These are phyloP conservation scores for Isabelozyma heimii DNA, from an alignment of 805 yeast genomes.

Conservation along the genomic window DNA sequence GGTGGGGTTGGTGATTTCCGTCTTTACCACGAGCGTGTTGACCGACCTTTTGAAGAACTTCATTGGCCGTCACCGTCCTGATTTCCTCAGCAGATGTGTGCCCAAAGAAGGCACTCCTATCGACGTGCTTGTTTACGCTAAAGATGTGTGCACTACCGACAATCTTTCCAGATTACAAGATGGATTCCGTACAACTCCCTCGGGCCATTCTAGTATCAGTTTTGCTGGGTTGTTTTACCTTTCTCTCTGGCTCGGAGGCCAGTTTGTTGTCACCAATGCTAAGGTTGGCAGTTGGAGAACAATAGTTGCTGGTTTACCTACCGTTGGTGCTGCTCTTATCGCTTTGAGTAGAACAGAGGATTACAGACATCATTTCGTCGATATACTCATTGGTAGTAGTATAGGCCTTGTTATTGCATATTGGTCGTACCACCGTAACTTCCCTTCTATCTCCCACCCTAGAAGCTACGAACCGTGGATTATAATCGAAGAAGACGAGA, in stretches of 20 bases:
- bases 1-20: slow-evolving; percentile 62
- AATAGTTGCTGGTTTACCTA: slow-evolving; percentile 51
- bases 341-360: slow-evolving; percentile 89
- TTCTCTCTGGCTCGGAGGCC: slow-evolving; percentile 68
- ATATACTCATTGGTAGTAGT: slow-evolving; percentile 68
- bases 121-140: slow-evolving; percentile 54
- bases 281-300: slow-evolving; percentile 64
- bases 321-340: slow-evolving; percentile 66
- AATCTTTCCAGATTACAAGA: slow-evolving; percentile 48
- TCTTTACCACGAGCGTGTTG: slow-evolving; percentile 56
- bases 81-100: slow-evolving; percentile 79
- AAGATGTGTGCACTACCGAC: slow-evolving; percentile 62
- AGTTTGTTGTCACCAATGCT: slow-evolving; percentile 45
- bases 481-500: slow-evolving; percentile 11
- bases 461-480: slow-evolving; percentile 41
- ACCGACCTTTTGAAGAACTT: slow-evolving; percentile 78
- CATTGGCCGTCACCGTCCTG: slow-evolving; percentile 92
- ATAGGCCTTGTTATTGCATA: slow-evolving; percentile 64
- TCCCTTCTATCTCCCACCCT: slow-evolving; percentile 37
- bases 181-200: slow-evolving; percentile 80
- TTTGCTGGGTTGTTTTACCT: slow-evolving; percentile 66
- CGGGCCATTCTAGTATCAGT: slow-evolving; percentile 74
- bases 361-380: slow-evolving; percentile 90
- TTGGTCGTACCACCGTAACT: slow-evolving; percentile 54
- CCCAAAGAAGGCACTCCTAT: slow-evolving; percentile 61